Percentiles rank a stretch among this genome's conserved stretches.
Conservation (phyloP, 2,329 filamentous ascomycete species). For the Chaetothyriales sp. region DNA sequence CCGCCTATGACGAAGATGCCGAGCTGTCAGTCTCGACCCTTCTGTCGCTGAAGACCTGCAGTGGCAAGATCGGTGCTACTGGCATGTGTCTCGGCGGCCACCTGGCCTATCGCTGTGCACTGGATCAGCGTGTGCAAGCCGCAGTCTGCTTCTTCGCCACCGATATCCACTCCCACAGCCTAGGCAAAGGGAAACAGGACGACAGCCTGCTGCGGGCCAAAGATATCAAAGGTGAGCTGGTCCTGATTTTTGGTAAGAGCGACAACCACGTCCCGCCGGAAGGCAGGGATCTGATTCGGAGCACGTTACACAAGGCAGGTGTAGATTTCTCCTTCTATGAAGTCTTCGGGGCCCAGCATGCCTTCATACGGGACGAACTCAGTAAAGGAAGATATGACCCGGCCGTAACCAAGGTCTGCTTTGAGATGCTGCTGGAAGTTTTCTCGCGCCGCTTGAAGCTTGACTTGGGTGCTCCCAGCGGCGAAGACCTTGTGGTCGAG, state of each 20-base stretch:
- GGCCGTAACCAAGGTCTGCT: constrained; percentile 72
- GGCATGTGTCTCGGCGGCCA: constrained; percentile 94
- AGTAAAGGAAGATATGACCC: constrained; percentile 92
- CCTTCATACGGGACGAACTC: constrained; percentile 84
- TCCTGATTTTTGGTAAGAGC: constrained; percentile 83
- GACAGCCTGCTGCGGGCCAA: constrained; percentile 47
- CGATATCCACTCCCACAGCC: constrained; percentile 67
- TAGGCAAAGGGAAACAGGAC: constrained; percentile 56
- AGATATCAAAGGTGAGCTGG: constrained; percentile 63
- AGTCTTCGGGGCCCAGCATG: constrained; percentile 85
- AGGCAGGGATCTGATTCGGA: constrained; percentile 70
- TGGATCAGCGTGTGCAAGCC: constrained; percentile 64
- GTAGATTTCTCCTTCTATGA: constrained; percentile 73
- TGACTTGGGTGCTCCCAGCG: constrained; percentile 59
- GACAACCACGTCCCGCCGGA: constrained; percentile 79
- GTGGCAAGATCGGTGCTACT: constrained; percentile 62
- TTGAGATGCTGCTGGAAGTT: constrained; percentile 76
- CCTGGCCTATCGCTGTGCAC: constrained; percentile 57
- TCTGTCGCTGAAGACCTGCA: constrained; percentile 62
- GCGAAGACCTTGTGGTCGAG: constrained; percentile 49
- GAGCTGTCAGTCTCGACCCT: constrained; percentile 55
- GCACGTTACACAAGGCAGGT: constrained; percentile 63
- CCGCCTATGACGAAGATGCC: constrained; percentile 75
- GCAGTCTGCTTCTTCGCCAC: constrained; percentile 85
- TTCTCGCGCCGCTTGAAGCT: constrained; percentile 67